phyloP scores from a whole-genome alignment of 2,329 filamentous ascomycete species.

The Trichophyton rubrum region DNA sequence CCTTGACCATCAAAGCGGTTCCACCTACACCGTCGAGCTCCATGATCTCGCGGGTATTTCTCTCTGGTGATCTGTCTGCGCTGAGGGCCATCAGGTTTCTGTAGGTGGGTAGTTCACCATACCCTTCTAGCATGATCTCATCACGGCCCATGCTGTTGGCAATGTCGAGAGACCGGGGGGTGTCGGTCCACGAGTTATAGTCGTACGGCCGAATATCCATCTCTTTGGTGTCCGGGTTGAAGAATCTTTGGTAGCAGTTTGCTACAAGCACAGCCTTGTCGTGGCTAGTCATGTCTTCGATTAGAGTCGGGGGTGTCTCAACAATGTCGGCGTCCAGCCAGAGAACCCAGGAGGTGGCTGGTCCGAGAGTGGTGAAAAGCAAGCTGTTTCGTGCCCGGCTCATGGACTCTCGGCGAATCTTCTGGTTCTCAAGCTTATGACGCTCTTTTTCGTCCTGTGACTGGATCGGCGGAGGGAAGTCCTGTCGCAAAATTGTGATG shows the following conservation, averaged over 20 bases:
- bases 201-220: constrained; percentile 77
- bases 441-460: constrained; percentile 80
- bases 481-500: constrained; percentile 87
- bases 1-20: constrained; percentile 84
- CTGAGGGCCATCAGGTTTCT: constrained; percentile 83
- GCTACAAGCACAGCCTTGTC: constrained; percentile 86
- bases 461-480: constrained; percentile 69
- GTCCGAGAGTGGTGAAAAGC: constrained; percentile 86
- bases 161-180: constrained; percentile 61
- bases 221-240: constrained; percentile 57
- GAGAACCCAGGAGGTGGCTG: constrained; percentile 84
- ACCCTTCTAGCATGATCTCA: constrained; percentile 87
- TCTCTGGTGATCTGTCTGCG: constrained; percentile 43
- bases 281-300: constrained; percentile 80
- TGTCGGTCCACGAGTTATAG: constrained; percentile 96
- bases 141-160: constrained; percentile 73
- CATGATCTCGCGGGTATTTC: constrained; percentile 51
- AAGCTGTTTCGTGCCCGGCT: constrained; percentile 85
- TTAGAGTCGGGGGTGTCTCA: constrained; percentile 70
- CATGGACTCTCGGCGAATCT: constrained; percentile 76
- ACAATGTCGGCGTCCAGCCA: constrained; percentile 92
- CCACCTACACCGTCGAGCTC: constrained; percentile 87
- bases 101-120: constrained; percentile 85
- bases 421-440: constrained; percentile 86
- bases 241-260: constrained; percentile 87